Percentiles rank a stretch among this genome's conserved stretches.
phyloP scores from a whole-genome alignment of 2,329 filamentous ascomycete genomes.

The Diplodia scrobiculata region DNA sequence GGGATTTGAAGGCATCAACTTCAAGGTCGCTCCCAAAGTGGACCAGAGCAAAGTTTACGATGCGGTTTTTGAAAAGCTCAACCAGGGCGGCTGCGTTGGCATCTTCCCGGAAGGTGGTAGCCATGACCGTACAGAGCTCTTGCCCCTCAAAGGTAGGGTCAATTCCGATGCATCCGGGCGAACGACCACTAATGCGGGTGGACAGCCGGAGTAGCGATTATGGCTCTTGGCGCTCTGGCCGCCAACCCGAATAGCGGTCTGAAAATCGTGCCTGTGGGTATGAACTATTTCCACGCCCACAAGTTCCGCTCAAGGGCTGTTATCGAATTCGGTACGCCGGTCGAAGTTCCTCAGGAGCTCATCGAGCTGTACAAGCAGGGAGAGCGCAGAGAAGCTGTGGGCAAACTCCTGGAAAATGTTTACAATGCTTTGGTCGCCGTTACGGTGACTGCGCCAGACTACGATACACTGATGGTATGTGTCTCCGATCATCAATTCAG shows the following conservation, averaged over 20 bases:
- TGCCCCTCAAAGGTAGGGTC: slow-evolving; percentile 73
- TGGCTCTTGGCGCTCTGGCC: slow-evolving; percentile 88
- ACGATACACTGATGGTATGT: slow-evolving; percentile 84
- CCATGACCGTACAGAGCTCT: slow-evolving; percentile 86
- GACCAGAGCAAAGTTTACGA: slow-evolving; percentile 94
- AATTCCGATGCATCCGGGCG: not conserved
- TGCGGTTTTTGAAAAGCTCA: slow-evolving; percentile 82
- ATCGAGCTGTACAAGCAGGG: slow-evolving; percentile 83
- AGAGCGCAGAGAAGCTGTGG: slow-evolving; percentile 83
- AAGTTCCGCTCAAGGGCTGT: slow-evolving; percentile 97
- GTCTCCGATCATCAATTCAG: not conserved
- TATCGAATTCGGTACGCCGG: slow-evolving; percentile 87
- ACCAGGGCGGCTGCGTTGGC: slow-evolving; percentile 82
- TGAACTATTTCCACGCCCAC: slow-evolving; percentile 99
- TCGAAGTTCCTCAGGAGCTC: slow-evolving; percentile 79
- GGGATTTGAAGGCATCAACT: slow-evolving; percentile 73
- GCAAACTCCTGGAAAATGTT: slow-evolving; percentile 79
- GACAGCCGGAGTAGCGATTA: slow-evolving; percentile 88
- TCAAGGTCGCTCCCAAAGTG: slow-evolving; percentile 87
- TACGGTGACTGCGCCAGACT: slow-evolving; percentile 89
- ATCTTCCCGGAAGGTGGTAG: slow-evolving; percentile 98
- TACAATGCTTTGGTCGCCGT: slow-evolving; percentile 83
- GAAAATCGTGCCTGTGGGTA: slow-evolving; percentile 93
- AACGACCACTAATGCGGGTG: slow-evolving; percentile 29
- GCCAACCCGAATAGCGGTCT: slow-evolving; percentile 83